Conservation (phyloP, 805 yeast genomes). For the Candida ortonii region DNA sequence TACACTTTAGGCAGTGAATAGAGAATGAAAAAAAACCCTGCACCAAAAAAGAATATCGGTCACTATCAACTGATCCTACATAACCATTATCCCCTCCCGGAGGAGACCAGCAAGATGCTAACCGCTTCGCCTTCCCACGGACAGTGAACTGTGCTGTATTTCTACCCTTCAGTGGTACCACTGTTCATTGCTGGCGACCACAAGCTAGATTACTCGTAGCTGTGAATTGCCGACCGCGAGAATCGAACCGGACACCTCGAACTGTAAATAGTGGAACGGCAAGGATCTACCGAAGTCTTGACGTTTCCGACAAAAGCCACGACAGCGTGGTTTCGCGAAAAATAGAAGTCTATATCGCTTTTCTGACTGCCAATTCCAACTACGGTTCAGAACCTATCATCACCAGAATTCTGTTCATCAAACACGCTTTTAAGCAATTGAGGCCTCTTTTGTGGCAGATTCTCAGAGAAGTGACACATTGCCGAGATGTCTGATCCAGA, state of each 20-base stretch:
- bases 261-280: constrained; percentile 23
- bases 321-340: constrained; percentile 32
- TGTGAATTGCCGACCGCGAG: constrained; percentile 34
- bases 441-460: too few species aligned
- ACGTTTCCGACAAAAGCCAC: constrained; percentile 34
- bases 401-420: too few species aligned
- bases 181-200: constrained; percentile 32
- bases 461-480: too few species aligned
- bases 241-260: constrained; percentile 44
- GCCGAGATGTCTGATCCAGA: constrained; percentile 34
- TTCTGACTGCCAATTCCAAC: too few species aligned
- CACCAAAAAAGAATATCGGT: constrained; percentile 21
- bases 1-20: neutral
- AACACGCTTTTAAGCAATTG: too few species aligned
- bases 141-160: constrained; percentile 42
- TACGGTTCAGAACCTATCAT: too few species aligned
- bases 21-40: constrained; percentile 1
- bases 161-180: constrained; percentile 41
- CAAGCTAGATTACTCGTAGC: constrained; percentile 34
- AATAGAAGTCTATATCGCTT: too few species aligned
- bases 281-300: constrained; percentile 20
- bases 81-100: constrained; percentile 20
- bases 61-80: constrained; percentile 20
- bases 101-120: constrained; percentile 36
- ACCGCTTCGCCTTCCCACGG: constrained; percentile 43